Evolutionary conservation across 176 grass and related monocot species (phyloP).

Genomic region (Canna indica): DNA sequence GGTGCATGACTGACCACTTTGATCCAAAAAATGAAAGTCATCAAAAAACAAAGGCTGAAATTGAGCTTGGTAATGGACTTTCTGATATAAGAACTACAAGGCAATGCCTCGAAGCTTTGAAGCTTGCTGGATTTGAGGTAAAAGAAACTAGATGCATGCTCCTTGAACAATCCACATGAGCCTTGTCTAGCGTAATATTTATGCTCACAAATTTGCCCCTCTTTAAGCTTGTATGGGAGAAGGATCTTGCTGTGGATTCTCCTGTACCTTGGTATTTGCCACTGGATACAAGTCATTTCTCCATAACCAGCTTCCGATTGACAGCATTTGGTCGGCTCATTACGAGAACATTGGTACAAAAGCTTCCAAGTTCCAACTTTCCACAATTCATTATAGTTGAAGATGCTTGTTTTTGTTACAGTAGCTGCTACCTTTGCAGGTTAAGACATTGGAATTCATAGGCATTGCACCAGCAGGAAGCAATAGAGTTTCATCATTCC

Average conservation of each 20-base stretch:
- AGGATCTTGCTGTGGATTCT: constrained; percentile 82
- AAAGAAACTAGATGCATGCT: not conserved
- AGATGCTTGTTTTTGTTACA: constrained; percentile 4
- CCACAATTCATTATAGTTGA: not conserved
- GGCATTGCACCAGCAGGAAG: constrained; percentile 75
- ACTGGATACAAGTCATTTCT: constrained; percentile 68
- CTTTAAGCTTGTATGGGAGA: constrained; percentile 75
- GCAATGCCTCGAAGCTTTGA: constrained; percentile 87
- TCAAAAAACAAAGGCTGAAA: constrained; percentile 72
- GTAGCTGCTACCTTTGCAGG: constrained; percentile 35
- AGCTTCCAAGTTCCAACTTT: constrained; percentile 6
- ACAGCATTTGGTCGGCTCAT: constrained; percentile 68
- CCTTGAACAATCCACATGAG: not conserved
- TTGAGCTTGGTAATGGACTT: constrained; percentile 87
- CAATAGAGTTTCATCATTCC: constrained; percentile 61
- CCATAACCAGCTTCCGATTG: constrained; percentile 81
- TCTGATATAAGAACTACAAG: constrained; percentile 72
- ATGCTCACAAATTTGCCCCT: not conserved
- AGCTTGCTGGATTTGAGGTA: constrained; percentile 92
- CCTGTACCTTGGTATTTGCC: constrained; percentile 88
- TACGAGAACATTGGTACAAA: constrained; percentile 61
- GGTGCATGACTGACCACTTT: constrained; percentile 88
- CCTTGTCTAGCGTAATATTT: not conserved
- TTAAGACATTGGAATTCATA: constrained; percentile 70
- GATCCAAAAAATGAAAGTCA: constrained; percentile 69